Conservation (phyloP, 148 eudicot species). For the Pouteria glomerata region DNA sequence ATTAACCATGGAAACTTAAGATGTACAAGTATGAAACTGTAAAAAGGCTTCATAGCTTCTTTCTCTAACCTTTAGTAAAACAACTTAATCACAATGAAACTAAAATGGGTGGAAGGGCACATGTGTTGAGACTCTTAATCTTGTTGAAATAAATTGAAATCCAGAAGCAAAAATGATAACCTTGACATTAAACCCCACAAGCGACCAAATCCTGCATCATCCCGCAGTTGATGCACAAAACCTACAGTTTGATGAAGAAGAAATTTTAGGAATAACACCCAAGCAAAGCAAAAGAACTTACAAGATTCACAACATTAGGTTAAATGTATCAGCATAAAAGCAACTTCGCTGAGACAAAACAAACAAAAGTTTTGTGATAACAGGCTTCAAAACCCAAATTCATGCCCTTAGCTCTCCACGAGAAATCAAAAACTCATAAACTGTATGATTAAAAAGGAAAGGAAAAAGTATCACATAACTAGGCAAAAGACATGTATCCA, state of each 20-base stretch:
- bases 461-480: background rate
- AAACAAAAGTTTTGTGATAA: background rate
- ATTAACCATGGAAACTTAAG: too few species aligned
- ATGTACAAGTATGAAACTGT: background rate
- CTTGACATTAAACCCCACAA: conserved; percentile 92
- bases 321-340: background rate
- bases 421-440: background rate
- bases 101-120: background rate
- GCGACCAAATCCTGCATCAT: conserved; percentile 86
- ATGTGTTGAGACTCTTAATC: background rate
- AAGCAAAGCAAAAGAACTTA: background rate
- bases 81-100: background rate
- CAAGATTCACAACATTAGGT: background rate
- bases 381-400: background rate
- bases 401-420: background rate
- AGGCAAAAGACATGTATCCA: background rate
- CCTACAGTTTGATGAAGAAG: conserved; percentile 29
- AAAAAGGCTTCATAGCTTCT: background rate
- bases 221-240: conserved; percentile 67
- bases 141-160: background rate
- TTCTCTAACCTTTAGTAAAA: background rate
- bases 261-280: conserved; percentile 5
- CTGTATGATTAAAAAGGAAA: background rate
- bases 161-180: conserved; percentile 28
- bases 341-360: conserved; percentile 3